Evolutionary conservation across 2,329 filamentous ascomycete species (phyloP).

Genomic region (Thelonectria olida): DNA sequence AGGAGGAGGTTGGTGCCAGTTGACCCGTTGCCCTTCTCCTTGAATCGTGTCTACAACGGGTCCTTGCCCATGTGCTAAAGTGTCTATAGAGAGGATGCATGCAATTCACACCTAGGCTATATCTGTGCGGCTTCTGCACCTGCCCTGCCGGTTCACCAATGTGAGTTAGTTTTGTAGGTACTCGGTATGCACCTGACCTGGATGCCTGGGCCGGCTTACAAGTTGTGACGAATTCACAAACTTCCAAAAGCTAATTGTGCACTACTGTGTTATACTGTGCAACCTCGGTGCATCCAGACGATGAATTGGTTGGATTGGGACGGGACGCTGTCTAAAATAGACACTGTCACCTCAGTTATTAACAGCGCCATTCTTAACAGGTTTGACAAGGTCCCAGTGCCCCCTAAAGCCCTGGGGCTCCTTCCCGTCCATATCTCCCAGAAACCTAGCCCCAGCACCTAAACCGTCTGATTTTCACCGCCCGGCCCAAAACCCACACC

Average conservation of each 20-base stretch:
- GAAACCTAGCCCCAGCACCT: background rate
- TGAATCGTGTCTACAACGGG: background rate
- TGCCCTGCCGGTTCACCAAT: too few relatives aligned
- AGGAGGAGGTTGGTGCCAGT: background rate
- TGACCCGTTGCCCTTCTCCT: background rate
- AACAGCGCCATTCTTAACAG: too few relatives aligned
- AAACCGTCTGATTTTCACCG: constrained; percentile 17
- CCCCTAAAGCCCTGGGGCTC: background rate
- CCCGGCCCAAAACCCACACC: background rate
- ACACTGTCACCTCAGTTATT: background rate
- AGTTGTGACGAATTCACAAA: background rate
- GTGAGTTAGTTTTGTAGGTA: too few relatives aligned
- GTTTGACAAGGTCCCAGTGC: too few relatives aligned
- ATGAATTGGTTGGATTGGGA: background rate
- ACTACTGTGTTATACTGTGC: background rate
- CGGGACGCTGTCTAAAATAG: background rate
- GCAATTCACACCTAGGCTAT: background rate
- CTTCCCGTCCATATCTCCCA: constrained; percentile 1
- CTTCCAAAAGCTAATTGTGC: background rate
- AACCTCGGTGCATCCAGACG: background rate
- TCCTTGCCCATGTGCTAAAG: background rate
- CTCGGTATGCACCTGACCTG: background rate
- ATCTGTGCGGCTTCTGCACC: background rate
- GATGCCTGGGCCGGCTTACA: background rate
- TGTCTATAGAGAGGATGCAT: background rate